Evolutionary conservation across 139 green algal genomes (phyloP).

Genomic region (Coelastrella sp.): DNA sequence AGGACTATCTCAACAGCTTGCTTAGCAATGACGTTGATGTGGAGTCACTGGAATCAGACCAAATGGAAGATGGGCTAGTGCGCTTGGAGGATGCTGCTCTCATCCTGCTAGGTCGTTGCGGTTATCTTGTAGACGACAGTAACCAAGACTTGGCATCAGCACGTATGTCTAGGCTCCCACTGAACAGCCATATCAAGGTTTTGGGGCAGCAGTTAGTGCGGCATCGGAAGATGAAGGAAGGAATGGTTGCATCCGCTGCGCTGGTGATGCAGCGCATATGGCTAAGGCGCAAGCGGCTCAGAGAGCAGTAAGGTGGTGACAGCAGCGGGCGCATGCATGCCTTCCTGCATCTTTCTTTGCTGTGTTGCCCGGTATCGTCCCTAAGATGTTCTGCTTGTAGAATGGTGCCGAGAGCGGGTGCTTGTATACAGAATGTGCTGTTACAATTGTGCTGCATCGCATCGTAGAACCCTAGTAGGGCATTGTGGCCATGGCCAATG

Average conservation of each 20-base stretch:
- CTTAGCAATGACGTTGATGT: not conserved
- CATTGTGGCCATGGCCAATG: too few relatives aligned
- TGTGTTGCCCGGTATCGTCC: too few relatives aligned
- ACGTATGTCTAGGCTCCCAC: conserved; percentile 39
- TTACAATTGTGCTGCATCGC: too few relatives aligned
- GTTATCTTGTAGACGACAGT: not conserved
- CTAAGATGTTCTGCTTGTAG: too few relatives aligned
- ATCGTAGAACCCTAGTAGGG: too few relatives aligned
- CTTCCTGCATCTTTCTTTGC: too few relatives aligned
- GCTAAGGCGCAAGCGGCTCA: conserved; percentile 20
- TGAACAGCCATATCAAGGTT: not conserved
- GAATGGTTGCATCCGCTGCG: conserved; percentile 39
- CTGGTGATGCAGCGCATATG: conserved; percentile 54
- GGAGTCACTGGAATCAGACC: not conserved
- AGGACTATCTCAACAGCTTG: conserved; percentile 19
- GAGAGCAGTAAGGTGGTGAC: not conserved
- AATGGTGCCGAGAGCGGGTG: too few relatives aligned
- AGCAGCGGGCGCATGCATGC: not conserved
- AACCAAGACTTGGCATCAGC: not conserved
- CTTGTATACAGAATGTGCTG: too few relatives aligned
- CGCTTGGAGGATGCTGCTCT: conserved; percentile 58
- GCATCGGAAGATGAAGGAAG: conserved; percentile 21
- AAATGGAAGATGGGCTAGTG: conserved; percentile 52
- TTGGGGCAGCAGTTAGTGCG: conserved; percentile 41
- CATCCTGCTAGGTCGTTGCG: conserved; percentile 42